Conservation (phyloP, 257 asterid genomes). For the Nemophila menziesii region DNA sequence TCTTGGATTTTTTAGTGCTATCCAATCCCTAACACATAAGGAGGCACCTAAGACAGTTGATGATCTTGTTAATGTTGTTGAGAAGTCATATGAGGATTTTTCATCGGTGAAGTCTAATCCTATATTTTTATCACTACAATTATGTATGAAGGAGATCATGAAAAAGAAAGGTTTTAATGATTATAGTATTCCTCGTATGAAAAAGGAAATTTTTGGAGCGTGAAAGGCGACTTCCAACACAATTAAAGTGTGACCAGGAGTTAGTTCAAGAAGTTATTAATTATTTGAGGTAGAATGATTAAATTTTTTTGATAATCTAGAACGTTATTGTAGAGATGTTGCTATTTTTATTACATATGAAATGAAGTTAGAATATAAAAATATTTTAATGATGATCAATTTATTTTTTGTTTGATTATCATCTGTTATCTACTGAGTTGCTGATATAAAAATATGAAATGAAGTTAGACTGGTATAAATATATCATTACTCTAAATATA, state of each 20-base stretch:
- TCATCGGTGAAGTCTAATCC: neutral
- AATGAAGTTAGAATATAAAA: no score
- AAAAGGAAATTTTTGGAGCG: slow-evolving; percentile 7
- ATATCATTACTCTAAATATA: no score
- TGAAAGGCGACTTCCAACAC: slow-evolving; percentile 3
- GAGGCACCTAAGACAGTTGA: neutral
- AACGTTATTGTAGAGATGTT: no score
- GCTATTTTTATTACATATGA: no score
- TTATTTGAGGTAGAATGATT: neutral
- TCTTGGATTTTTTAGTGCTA: neutral
- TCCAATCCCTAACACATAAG: neutral
- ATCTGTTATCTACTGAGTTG: no score
- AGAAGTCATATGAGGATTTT: slow-evolving; percentile 6
- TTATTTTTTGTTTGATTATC: no score
- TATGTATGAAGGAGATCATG: slow-evolving; percentile 2
- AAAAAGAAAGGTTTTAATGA: neutral
- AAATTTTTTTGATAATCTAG: no score
- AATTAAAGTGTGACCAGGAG: neutral
- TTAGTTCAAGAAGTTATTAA: slow-evolving; percentile 3
- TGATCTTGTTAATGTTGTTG: neutral
- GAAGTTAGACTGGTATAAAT: no score
- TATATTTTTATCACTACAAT: slow-evolving; percentile 7
- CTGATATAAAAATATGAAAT: no score
- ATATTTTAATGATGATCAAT: no score
- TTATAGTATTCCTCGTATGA: slow-evolving; percentile 1